phyloP scores from a whole-genome alignment of 495 filamentous ascomycete genomes.

The Aspergillus carlsbadensis region DNA sequence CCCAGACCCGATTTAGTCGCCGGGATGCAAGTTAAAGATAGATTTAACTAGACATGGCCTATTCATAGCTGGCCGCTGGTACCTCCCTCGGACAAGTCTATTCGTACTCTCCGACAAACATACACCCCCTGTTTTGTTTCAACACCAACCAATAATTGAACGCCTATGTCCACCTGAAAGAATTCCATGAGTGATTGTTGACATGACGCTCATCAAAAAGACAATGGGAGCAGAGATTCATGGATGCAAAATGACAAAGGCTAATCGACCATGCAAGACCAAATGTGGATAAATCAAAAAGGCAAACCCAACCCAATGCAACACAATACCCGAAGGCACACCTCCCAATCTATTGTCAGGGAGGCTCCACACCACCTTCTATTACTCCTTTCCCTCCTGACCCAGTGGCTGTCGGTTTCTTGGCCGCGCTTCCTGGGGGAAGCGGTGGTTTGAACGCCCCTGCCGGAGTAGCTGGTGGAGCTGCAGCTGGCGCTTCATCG shows the following conservation, averaged over 20 bases:
- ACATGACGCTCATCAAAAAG: conserved; percentile 14
- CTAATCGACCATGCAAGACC: conserved; percentile 19
- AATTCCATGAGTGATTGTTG: conserved; percentile 10
- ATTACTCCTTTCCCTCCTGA: conserved; percentile 22
- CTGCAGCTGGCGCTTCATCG: conserved; percentile 43
- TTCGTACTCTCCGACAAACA: not conserved
- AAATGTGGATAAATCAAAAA: conserved; percentile 9
- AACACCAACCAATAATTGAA: conserved; percentile 12
- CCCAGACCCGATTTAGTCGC: not conserved
- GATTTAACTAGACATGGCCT: not conserved
- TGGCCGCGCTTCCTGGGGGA: conserved; percentile 29
- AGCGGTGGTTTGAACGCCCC: conserved; percentile 34
- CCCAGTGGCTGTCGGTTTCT: conserved; percentile 16
- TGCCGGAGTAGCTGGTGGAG: conserved; percentile 37
- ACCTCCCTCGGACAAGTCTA: not conserved
- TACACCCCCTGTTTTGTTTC: conserved; percentile 1
- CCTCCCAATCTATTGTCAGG: conserved; percentile 25
- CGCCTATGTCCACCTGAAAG: conserved; percentile 4
- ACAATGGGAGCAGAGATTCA: conserved; percentile 17
- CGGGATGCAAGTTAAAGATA: conserved; percentile 2
- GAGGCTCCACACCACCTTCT: conserved; percentile 38
- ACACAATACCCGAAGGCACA: conserved; percentile 9
- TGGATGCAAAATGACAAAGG: conserved; percentile 13
- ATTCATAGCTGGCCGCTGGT: conserved; percentile 4
- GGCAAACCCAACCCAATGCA: conserved; percentile 11